phyloP scores from a whole-genome alignment of 768 basidiomycete genomes.

The Suillus fuscotomentosus region DNA sequence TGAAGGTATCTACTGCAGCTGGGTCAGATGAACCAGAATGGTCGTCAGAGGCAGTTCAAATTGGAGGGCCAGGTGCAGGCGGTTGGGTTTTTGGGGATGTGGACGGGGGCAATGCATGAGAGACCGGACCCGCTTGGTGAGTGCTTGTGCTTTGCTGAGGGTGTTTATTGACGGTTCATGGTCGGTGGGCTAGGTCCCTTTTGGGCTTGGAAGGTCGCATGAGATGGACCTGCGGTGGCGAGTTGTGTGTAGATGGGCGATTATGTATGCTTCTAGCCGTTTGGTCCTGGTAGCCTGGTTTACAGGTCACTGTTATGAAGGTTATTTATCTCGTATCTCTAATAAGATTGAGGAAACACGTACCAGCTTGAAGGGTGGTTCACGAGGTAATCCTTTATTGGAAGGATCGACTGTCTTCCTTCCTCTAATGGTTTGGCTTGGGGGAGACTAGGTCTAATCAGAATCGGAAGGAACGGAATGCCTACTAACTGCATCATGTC shows the following conservation, averaged over 20 bases:
- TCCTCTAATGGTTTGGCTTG: too few species aligned
- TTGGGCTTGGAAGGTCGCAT: conserved; percentile 43
- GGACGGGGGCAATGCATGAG: conserved; percentile 53
- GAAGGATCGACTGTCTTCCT: too few species aligned
- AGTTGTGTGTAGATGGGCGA: not conserved
- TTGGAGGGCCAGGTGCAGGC: conserved; percentile 56
- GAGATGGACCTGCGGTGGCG: conserved; percentile 4
- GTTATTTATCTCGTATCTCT: not conserved
- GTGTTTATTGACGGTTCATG: not conserved
- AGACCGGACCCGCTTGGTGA: conserved; percentile 42
- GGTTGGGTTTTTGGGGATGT: conserved; percentile 51
- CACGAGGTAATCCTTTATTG: too few species aligned
- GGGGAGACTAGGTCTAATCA: too few species aligned
- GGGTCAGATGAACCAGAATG: conserved; percentile 41
- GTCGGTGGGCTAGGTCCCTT: conserved; percentile 32
- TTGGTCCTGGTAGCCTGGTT: not conserved
- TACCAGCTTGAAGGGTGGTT: not conserved
- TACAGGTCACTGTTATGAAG: not conserved
- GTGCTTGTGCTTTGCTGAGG: conserved; percentile 1
- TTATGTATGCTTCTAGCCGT: not conserved
- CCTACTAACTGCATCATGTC: too few species aligned
- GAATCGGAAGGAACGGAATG: too few species aligned
- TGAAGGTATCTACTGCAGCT: conserved; percentile 31
- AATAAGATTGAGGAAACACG: not conserved
- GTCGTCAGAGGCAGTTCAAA: conserved; percentile 55